Evolutionary conservation across 352 stramenopile genomes (phyloP), one percentile per base, ranked within the genome.

Genomic region (Phytophthora hibernalis): DNA sequence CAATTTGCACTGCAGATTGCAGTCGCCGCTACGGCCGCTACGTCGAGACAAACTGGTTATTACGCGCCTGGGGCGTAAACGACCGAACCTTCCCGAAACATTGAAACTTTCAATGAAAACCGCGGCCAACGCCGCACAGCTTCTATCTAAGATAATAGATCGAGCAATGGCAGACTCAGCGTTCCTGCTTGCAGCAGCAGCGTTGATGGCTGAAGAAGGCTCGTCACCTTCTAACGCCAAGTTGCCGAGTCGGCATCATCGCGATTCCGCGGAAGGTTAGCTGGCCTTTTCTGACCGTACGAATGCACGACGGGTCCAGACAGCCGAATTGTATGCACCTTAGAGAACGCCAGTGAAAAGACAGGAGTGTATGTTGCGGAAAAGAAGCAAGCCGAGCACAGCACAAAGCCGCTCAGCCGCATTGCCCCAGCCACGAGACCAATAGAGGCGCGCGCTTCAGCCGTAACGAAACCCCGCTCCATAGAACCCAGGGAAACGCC

Each of bases 291-390:
- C 60, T 74, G 49, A 28, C 13, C 11, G 22, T 35, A 70, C 65
- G 51, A 70, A 20, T 28, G 18, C 30, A 74, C 65, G 53, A 74
- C 50, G 30, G n/a, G 28, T 2, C 8, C 30, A 40, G 58, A 55
- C 61, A 22, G 47, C 12, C 59, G 43, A 12, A 59, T 68, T 72
- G 47, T 72, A 72, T 69, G 59, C 59, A 40, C 16, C 48, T 70
- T 70, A 70, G 67, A 62, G 54, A 68, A 38, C 38, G 61, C 62
- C 44, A 76, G 68, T 68, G 15, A 37, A 21, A 70, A 20, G 26
- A 8, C 60, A 55, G n/a, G 51, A 68, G 44, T 68, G 58, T 12
- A 72, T 72, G 61, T 64, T 65, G 44, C 54, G 51, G 56, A 56
- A 61, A 70, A 68, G 57, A 67, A 67, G 45, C 50, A 28, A 30